Evolutionary conservation across 1,284 basidiomycete species (phyloP), one percentile per base, ranked within the genome.

Genomic region (Microbotryum saponariae): DNA sequence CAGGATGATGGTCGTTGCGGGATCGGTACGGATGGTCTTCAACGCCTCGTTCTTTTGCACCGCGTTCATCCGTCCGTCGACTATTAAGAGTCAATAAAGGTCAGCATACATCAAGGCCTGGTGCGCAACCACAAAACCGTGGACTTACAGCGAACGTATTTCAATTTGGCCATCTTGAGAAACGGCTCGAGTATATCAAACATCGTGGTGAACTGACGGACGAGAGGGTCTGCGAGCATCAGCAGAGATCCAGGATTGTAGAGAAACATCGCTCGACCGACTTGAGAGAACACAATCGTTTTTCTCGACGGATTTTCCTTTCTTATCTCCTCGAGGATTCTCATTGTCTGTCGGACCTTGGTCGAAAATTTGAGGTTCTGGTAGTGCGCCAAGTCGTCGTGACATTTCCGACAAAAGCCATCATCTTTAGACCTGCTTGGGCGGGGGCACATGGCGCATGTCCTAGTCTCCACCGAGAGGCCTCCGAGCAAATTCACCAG

Each of bases 171-270:
- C 4, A 81, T 79, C 25, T 78, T 77, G 71, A 97, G 78, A 77
- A 93, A 93, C 0, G 86, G 87, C 75, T 92, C 85, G 53, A 97
- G 80, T 59, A 97, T 73, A 74, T 93, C 84, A 60, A 97, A 78
- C 84, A 97, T 93, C 14, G 82, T 83, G 0, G 93, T 96, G 74
- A 97, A 97, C 72, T 93, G 87, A 1, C 73, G 89, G 89, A 29
- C 89, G 18, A 20, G 27, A 12, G 5, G 2, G 49, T 48, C n/a
- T 37, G 45, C 21, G 21, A 10, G 23, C 14, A 16, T 16, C n/a
- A 42, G 1, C 52, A 37, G 4, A 42, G 37, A 18, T 42, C 37
- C 37, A 27, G 27, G 27, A 27, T 27, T 27, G 37, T 3, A 42
- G 10, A 42, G 37, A 23, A 6, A 6, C 23, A 20, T 14, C 2